These are phyloP conservation scores for Tulasnella sp. DNA, from an alignment of 768 basidiomycete genomes.

Conservation along the genomic window DNA sequence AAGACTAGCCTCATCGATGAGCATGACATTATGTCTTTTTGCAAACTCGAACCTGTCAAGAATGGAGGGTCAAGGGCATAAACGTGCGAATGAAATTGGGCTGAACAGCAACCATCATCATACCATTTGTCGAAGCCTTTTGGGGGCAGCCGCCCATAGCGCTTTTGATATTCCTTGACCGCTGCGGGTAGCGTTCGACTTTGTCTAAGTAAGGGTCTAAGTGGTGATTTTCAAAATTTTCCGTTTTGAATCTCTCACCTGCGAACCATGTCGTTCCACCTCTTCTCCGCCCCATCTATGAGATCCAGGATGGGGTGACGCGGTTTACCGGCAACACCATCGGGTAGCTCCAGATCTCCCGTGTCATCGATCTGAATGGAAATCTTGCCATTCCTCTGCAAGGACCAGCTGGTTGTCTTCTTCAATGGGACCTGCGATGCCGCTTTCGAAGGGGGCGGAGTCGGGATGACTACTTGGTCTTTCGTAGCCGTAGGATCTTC, in stretches of 20 bases:
- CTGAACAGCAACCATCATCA: not conserved
- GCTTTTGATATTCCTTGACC: constrained; percentile 47
- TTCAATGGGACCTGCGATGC: not conserved
- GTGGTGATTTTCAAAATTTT: not conserved
- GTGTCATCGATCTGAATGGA: constrained; percentile 5
- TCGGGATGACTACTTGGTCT: not conserved
- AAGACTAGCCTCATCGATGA: constrained; percentile 39
- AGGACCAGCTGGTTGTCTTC: not conserved
- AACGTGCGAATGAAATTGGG: not conserved
- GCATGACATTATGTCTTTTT: constrained; percentile 16
- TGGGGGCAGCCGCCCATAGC: constrained; percentile 48
- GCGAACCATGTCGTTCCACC: constrained; percentile 65
- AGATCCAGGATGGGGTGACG: constrained; percentile 81
- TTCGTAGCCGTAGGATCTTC: not conserved
- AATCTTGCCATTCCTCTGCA: constrained; percentile 13
- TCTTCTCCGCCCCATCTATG: constrained; percentile 77
- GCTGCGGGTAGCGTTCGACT: constrained; percentile 49
- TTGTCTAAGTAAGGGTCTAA: constrained; percentile 52
- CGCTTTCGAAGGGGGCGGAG: not conserved
- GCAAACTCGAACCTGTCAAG: constrained; percentile 40
- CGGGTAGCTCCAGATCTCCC: not conserved
- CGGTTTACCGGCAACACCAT: constrained; percentile 37
- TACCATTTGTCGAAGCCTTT: constrained; percentile 55
- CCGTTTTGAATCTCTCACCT: constrained; percentile 10
- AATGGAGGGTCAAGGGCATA: not conserved